Conservation (phyloP, 2,329 filamentous ascomycete genomes). For the Arthrobotrys pseudoclavata region DNA sequence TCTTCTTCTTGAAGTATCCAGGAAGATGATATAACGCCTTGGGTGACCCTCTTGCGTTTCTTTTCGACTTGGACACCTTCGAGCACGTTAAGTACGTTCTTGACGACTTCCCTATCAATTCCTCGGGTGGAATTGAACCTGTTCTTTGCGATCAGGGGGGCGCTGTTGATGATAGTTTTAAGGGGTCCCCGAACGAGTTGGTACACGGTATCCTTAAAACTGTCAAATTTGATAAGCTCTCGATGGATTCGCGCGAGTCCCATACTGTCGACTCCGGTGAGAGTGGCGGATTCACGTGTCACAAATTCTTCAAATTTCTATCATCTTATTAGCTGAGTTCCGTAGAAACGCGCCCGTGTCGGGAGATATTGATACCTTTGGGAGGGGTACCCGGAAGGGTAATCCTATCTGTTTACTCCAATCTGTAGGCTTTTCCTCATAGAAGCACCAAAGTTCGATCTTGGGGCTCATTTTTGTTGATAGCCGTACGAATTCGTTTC, state of each 20-base stretch:
- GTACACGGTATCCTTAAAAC: conserved; percentile 66
- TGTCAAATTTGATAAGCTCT: conserved; percentile 68
- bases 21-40: conserved; percentile 65
- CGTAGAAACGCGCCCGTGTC: background rate
- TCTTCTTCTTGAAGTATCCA: conserved; percentile 67
- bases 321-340: conserved; percentile 37
- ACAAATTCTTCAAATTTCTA: conserved; percentile 67
- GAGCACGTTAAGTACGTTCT: conserved; percentile 64
- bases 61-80: conserved; percentile 65
- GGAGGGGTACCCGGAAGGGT: conserved; percentile 62
- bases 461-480: conserved; percentile 65
- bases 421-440: conserved; percentile 67
- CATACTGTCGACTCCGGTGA: conserved; percentile 65
- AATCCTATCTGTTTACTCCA: conserved; percentile 66
- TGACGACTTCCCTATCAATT: conserved; percentile 65
- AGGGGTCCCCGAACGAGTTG: conserved; percentile 66
- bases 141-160: conserved; percentile 65
- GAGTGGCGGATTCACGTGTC: conserved; percentile 66
- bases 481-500: conserved; percentile 66
- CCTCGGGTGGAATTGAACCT: conserved; percentile 66
- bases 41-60: conserved; percentile 65
- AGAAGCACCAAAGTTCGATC: conserved; percentile 67
- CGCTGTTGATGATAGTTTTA: conserved; percentile 66
- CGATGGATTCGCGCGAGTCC: conserved; percentile 67
- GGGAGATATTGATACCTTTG: conserved; percentile 26